Conservation (phyloP, 305 asterid species). For the Caryopteris hybrid region DNA sequence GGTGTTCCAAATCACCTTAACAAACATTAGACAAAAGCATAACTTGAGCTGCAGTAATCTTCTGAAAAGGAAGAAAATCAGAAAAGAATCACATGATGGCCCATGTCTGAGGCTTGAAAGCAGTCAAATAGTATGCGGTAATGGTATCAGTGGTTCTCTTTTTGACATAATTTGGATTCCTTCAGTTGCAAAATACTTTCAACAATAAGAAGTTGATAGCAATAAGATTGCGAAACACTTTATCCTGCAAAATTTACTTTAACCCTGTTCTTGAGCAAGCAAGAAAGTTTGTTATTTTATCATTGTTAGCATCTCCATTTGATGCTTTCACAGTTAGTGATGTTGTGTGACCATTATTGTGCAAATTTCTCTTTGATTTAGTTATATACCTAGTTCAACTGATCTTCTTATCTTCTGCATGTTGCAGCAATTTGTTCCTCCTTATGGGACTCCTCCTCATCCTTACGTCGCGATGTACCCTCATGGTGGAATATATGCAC, state of each 20-base stretch:
- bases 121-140: neutral
- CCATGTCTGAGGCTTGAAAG: neutral
- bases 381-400: neutral
- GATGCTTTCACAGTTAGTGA: neutral
- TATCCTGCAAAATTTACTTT: neutral
- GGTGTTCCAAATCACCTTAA: neutral
- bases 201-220: neutral
- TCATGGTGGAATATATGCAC: conserved; percentile 84
- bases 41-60: neutral
- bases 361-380: neutral
- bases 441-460: conserved; percentile 91
- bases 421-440: conserved; percentile 81
- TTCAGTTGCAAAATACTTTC: conserved; percentile 2
- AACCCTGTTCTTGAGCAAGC: neutral
- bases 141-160: neutral
- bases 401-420: conserved; percentile 16
- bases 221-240: neutral
- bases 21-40: neutral
- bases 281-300: neutral
- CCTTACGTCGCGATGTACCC: conserved; percentile 98
- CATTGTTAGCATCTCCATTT: conserved; percentile 1
- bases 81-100: neutral
- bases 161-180: neutral
- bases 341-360: neutral
- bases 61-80: neutral